Conservation (phyloP, 371 early-diverging fungal species). For the Mucor sp. region DNA sequence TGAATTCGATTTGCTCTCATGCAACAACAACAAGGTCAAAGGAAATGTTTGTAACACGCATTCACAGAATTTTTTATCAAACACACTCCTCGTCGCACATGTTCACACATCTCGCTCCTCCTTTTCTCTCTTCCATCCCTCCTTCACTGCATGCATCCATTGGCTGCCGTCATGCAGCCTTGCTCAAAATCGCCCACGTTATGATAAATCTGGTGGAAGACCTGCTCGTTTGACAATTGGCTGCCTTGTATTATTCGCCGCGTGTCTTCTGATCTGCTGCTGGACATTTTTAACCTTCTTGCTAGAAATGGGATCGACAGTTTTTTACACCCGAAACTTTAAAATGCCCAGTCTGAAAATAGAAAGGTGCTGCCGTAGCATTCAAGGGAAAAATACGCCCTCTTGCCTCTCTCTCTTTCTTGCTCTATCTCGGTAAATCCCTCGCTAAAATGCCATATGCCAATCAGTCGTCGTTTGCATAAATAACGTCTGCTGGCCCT, state of each 20-base stretch:
- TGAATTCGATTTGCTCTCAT: conserved; percentile 10
- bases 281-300: background rate
- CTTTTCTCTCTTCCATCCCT: background rate
- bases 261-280: background rate
- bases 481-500: no score
- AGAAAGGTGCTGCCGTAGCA: no score
- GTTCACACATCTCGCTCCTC: background rate
- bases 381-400: no score
- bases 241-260: background rate
- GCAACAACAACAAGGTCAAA: background rate
- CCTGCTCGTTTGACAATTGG: background rate
- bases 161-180: background rate
- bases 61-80: background rate
- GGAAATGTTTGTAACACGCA: background rate
- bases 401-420: no score
- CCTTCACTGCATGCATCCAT: background rate
- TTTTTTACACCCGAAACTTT: background rate
- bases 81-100: background rate
- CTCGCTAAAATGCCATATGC: no score
- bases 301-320: background rate
- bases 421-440: no score
- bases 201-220: background rate
- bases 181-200: background rate
- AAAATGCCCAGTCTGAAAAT: no score
- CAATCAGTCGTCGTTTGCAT: no score